These are phyloP conservation scores for Salix caprea DNA, from an alignment of 345 rosid genomes.

Conservation along the genomic window DNA sequence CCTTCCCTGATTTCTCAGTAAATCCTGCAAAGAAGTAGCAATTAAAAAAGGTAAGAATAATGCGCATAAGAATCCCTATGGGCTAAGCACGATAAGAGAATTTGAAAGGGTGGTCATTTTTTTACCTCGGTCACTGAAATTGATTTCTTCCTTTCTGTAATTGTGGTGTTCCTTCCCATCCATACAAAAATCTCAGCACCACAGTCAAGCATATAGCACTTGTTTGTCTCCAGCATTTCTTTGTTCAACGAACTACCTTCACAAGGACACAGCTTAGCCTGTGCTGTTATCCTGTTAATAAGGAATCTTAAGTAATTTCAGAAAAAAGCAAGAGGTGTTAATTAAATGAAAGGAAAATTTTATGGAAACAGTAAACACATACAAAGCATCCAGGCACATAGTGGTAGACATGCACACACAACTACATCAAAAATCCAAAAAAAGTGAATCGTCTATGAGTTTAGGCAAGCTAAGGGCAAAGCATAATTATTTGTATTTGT, in stretches of 20 bases:
- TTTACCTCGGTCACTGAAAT: constrained; percentile 70
- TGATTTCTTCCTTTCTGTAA: constrained; percentile 66
- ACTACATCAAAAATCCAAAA: constrained; percentile 3
- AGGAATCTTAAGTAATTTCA: constrained; percentile 2
- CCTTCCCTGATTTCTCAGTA: constrained; percentile 57
- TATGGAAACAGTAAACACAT: background rate
- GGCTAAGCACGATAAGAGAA: constrained; percentile 5
- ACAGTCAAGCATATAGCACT: constrained; percentile 79
- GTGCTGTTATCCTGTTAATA: constrained; percentile 54
- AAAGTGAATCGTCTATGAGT: background rate
- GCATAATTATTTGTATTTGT: background rate
- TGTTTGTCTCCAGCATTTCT: constrained; percentile 58
- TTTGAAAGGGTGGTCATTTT: background rate
- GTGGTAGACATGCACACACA: background rate
- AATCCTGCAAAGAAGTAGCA: constrained; percentile 37
- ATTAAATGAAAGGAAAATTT: background rate
- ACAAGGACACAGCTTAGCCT: constrained; percentile 49
- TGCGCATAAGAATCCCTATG: constrained; percentile 8
- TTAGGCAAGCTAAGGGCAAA: background rate
- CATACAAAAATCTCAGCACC: constrained; percentile 64
- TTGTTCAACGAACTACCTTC: constrained; percentile 42
- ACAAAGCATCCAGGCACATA: background rate
- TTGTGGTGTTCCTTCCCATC: constrained; percentile 69
- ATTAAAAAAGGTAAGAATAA: constrained; percentile 14
- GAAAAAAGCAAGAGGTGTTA: constrained; percentile 1